Evolutionary conservation across 2,329 filamentous ascomycete genomes (phyloP), one percentile per base, ranked within the genome.

Genomic region (Byssothecium circinans): DNA sequence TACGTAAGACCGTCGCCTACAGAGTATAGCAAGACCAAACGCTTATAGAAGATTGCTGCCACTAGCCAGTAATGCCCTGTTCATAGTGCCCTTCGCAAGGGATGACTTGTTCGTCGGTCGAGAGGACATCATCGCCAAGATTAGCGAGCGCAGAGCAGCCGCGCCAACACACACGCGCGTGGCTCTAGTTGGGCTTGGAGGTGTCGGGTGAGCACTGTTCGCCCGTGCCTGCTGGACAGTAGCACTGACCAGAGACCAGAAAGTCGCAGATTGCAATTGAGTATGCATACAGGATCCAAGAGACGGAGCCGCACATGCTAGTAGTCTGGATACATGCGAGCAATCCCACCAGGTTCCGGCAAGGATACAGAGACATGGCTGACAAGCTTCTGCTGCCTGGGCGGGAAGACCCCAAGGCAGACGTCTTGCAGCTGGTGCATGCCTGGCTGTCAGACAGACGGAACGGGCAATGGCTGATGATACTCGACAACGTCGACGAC

Each of bases 401-500:
- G 34, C 41, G 51, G 22, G 45, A 56, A 27, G 45, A 52, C 30
- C 33, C 50, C 19, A 45, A 52, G 18, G 43, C 40, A 7, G 30
- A 53, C 32, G 18, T 50, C 17, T 46, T 54, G 23, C 45, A 49
- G 46, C 27, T 54, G 4, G 50, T 56, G 3, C 29, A 50, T 36
- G 38, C n/a, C 40, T 56, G 50, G 53, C 45, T 56, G n/a, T 50
- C 32, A 18, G 48, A 56, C 29, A 30, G 20, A 36, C 27, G 22
- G 37, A 51, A 56, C 27, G 53, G 53, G 22, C 50, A 14, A 17
- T 56, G 50, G 53, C 40, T 54, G 3, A 52, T 56, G 40, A 44
- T 56, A 43, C 50, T 56, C n/a, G 53, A 56, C 41, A 54, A 56
- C 40, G 50, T 41, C 25, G 53, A 53, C 32, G 41, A 56, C 27